Percentiles rank a stretch among this genome's conserved stretches.
Evolutionary conservation across 2,329 filamentous ascomycete genomes (phyloP).

Genomic region (Monilinia vaccinii-corymbosi): DNA sequence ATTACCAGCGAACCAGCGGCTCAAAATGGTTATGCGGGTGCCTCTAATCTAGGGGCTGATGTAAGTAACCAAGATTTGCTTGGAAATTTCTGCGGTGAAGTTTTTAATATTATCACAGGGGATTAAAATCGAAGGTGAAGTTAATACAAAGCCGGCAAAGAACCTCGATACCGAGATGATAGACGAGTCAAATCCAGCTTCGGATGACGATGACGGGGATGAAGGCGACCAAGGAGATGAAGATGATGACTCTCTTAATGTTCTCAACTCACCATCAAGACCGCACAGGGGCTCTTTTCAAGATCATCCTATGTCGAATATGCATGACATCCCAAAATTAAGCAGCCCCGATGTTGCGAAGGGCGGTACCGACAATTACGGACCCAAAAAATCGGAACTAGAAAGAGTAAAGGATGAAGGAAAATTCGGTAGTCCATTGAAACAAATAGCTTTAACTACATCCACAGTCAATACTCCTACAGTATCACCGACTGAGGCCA

Average conservation of each 20-base stretch:
- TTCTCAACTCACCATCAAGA: slow-evolving; percentile 27
- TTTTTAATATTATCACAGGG: slow-evolving; percentile 16
- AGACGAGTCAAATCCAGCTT: slow-evolving; percentile 24
- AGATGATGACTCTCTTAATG: slow-evolving; percentile 35
- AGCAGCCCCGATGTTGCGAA: slow-evolving; percentile 12
- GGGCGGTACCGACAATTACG: slow-evolving; percentile 12
- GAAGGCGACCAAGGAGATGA: slow-evolving; percentile 34
- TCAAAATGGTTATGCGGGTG: slow-evolving; percentile 6
- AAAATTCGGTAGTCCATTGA: slow-evolving; percentile 25
- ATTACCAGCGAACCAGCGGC: slow-evolving; percentile 17
- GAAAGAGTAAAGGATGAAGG: slow-evolving; percentile 16
- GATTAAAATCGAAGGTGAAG: slow-evolving; percentile 21
- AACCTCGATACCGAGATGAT: slow-evolving; percentile 29
- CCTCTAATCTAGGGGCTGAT: slow-evolving; percentile 14
- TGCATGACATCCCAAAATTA: slow-evolving; percentile 11
- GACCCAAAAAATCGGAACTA: slow-evolving; percentile 12
- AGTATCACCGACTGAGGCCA: slow-evolving; percentile 12
- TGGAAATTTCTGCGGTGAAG: not conserved
- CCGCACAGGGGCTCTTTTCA: slow-evolving; percentile 14
- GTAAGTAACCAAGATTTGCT: slow-evolving; percentile 16
- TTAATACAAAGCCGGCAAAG: slow-evolving; percentile 9
- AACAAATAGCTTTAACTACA: slow-evolving; percentile 23
- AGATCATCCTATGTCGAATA: slow-evolving; percentile 10
- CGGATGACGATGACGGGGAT: slow-evolving; percentile 26
- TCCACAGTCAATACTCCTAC: slow-evolving; percentile 25